Evolutionary conservation across 2,329 filamentous ascomycete genomes (phyloP), one percentile per base, ranked within the genome.

Genomic region (Ophiosphaerella korrae): DNA sequence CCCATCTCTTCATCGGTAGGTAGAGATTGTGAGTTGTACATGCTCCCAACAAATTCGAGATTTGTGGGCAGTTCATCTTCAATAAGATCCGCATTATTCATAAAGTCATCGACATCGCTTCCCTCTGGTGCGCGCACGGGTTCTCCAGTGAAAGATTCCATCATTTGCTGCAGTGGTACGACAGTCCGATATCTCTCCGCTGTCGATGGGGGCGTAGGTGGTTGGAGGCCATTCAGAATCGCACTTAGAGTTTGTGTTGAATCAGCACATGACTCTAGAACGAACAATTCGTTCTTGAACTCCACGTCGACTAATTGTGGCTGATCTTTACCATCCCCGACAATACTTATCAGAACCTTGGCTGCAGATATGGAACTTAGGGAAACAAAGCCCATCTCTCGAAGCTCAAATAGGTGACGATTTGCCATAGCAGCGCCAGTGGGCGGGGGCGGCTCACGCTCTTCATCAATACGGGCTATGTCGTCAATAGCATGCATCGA

Each of bases 231-330:
- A 64, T 89, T 90, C 13, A 92, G 76, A 36, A 96, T 82, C 2
- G 84, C 82, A 45, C 96, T 88, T 12, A 99, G 80, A 0, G 94
- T 99, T 71, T 97, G 92, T 0, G 92, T 97, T 1, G 94, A 99
- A 74, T 99, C 94, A 26, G 94, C 94, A 66, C 95, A 99, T 1
- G 92, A 95, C 73, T 99, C 94, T 6, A 99, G 77, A 31, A 99
- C 87, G 45, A 99, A 80, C 1, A 99, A 80, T 58, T 96, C 88
- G 65, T 96, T 92, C 53, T 85, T 85, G 40, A 97, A 77, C 57
- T 96, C 90, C 1, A 97, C 81, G 60, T 94, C 88, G 12, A 97
- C 74, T 35, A 85, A 83, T 57, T 87, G 88, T 26, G 85, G 80
- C 0, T 81, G 83, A 32, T 86, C 82, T 1, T 78, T 77, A 2